Conservation (phyloP, 371 early-diverging fungal species). For the Vittaforma corneae region DNA sequence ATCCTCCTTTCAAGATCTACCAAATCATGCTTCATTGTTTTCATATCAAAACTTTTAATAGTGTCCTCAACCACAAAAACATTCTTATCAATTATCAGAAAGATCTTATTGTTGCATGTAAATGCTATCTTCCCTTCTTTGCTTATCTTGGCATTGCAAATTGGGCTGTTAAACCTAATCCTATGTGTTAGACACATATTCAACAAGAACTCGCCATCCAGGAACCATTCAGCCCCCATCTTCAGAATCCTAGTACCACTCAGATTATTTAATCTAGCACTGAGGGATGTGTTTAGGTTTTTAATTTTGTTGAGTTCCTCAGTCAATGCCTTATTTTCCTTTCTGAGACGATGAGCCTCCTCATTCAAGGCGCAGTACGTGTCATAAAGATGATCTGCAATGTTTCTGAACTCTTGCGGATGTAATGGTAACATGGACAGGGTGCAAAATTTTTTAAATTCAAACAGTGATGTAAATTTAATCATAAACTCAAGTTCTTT, state of each 20-base stretch:
- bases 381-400: neutral
- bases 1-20: neutral
- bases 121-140: neutral
- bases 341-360: neutral
- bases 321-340: neutral
- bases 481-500: too few relatives aligned
- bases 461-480: too few relatives aligned
- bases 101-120: neutral
- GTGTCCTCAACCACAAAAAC: constrained; percentile 2
- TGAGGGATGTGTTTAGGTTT: neutral
- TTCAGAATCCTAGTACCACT: neutral
- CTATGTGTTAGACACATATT: neutral
- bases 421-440: too few relatives aligned
- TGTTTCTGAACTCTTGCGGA: constrained; percentile 3
- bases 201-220: constrained; percentile 4
- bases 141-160: neutral
- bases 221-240: constrained; percentile 3
- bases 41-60: neutral
- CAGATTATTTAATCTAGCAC: neutral
- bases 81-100: neutral
- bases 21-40: constrained; percentile 1
- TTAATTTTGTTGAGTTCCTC: neutral
- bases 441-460: too few relatives aligned
- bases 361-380: neutral
- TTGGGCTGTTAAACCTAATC: neutral